Evolutionary conservation across 23 red algal species (phyloP), one percentile per base, ranked within the genome.

Genomic region (Gracilaria domingensis): DNA sequence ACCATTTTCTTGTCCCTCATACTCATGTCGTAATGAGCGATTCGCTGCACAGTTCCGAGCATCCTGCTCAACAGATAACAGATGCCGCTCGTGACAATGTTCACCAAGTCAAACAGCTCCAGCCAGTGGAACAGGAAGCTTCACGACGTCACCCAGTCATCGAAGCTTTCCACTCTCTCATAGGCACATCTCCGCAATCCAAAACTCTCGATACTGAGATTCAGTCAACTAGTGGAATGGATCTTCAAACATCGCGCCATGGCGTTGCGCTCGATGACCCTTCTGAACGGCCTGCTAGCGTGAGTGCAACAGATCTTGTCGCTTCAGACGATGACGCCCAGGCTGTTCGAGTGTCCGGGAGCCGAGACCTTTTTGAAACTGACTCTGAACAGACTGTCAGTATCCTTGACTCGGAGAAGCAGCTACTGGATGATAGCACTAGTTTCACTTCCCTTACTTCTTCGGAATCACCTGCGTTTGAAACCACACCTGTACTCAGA

Each of bases 71-170:
- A 62, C 24, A 28, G 0, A 18, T 29, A 18, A 18, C 55, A 59
- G 8, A 59, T 59, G 55, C 55, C 23, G 55, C 23, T 59, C 17
- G 55, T 59, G 55, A 59, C 55, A 59, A 24, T 59, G 55, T 20
- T 24, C 55, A 59, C 23, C 55, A 59, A 23, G 4, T 62, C 1
- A 62, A 62, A 62, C 23, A 59, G 26, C 59, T 62, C 29, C 24
- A 62, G 8, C 18, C 59, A 18, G 24, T 62, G 23, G 59, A 26
- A 62, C 24, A 29, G 24, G 59, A 62, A 30, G 59, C 24, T 18
- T 12, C 59, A 29, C 59, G 59, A 30, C 59, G 59, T 62, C 59
- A 62, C 29, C 59, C 59, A 29, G 59, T 62, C 16, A 62, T 62
- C 21, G 59, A 62, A 62, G 59, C 59, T 29, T 29, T 62, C 26